Percentiles rank a stretch among this genome's conserved stretches.
Evolutionary conservation across 306 rosid genomes (phyloP).

Genomic region (Castanopsis chinensis): DNA sequence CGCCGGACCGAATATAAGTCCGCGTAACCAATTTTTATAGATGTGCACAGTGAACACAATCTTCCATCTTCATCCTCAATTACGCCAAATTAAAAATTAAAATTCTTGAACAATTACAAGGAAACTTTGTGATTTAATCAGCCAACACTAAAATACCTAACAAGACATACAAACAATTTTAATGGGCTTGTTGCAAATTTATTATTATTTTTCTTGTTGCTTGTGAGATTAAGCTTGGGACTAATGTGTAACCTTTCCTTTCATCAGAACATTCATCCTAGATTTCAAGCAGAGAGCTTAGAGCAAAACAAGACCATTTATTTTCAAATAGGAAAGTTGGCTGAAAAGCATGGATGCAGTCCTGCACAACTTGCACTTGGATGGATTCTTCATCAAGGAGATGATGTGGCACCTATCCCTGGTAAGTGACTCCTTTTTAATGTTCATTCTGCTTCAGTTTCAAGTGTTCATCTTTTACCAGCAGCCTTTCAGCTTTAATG

Average conservation of each 20-base stretch:
- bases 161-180: not conserved
- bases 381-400: slow-evolving; percentile 64
- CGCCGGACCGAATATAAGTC: no score
- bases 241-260: slow-evolving; percentile 4
- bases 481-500: not conserved
- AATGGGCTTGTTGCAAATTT: not conserved
- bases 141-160: no score
- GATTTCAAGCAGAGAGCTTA: slow-evolving; percentile 55
- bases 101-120: no score
- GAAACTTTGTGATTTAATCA: no score
- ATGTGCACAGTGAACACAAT: no score
- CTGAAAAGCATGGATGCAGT: slow-evolving; percentile 49
- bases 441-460: not conserved
- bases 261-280: slow-evolving; percentile 48
- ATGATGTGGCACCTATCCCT: slow-evolving; percentile 66
- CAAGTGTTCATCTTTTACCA: not conserved
- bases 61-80: no score
- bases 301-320: slow-evolving; percentile 59
- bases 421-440: slow-evolving; percentile 36
- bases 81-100: no score
- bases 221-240: not conserved
- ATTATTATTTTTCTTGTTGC: not conserved
- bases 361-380: slow-evolving; percentile 66
- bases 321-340: slow-evolving; percentile 40
- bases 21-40: no score